Base-by-base conservation (phyloP, 441 rosid species). In the Syzygium syzygioides region DNA sequence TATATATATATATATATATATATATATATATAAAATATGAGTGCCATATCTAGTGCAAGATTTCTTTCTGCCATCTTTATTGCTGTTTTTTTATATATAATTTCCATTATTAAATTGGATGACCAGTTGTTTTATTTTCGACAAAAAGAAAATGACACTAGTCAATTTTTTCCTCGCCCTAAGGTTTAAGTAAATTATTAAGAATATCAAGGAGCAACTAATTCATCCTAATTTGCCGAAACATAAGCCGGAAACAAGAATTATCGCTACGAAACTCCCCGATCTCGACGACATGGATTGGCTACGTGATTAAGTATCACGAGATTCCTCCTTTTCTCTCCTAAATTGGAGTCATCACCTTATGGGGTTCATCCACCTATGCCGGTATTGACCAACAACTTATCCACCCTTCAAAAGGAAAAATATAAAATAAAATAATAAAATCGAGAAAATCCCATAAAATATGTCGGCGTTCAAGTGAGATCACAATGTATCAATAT, bases 201-300 rank as follows among this genome's bases (percentile, higher is more conserved):
- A 32, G 25, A 32, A 66, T 66, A 9, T 66, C 45, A 66, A 66
- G 25, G 9, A 17, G 13, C 41, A 66, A 66, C 7, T 32, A 4
- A 66, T 18, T 66, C 45, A 18, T 66, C 20, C 0, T 66, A 17
- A 66, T 18, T 10, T 66, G 3, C 13, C 7, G 0, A 32, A 66
- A 66, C 13, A 32, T 66, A 18, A 66, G 25, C 5, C 4, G 45
- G 7, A 66, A 66, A 4, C 10, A 18, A 66, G 7, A 17, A 66
- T 17, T 4, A 30, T 66, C 17, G 41, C 4, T 2, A 66, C 1
- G 0, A 0, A 64, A 30, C 3, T 30, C 76, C 23, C 76, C 3
- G 9, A 18, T 66, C 79, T 17, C 14, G 6, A 66, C 0, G 25
- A 18, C 7, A 19, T 66, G 25, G 12, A 32, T 66, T 1, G 26